Evolutionary conservation across 345 rosid genomes (phyloP).

Genomic region (Firmiana major): DNA sequence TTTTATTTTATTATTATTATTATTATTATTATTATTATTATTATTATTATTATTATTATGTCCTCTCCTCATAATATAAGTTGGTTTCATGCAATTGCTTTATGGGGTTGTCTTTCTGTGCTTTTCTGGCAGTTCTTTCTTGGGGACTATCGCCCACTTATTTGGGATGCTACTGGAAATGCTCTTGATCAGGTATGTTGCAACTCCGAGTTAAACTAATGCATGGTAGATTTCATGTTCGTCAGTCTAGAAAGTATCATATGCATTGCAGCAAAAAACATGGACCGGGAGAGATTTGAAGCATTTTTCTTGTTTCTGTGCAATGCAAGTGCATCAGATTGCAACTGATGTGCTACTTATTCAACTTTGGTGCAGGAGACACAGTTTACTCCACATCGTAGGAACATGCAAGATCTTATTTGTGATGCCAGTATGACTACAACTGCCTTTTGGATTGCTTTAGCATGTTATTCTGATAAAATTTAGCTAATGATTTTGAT

Average conservation of each 20-base stretch:
- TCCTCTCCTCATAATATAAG: constrained; percentile 1
- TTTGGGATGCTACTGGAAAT: constrained; percentile 76
- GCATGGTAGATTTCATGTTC: constrained; percentile 9
- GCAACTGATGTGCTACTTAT: constrained; percentile 14
- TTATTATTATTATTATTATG: not conserved
- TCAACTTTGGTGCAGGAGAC: constrained; percentile 66
- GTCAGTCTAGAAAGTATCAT: constrained; percentile 1
- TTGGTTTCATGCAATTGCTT: constrained; percentile 20
- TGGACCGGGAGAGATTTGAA: not conserved
- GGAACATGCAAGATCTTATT: constrained; percentile 93
- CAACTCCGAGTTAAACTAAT: constrained; percentile 6
- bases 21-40: not conserved
- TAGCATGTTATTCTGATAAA: constrained; percentile 14
- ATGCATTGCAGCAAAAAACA: not conserved
- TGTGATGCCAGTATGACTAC: constrained; percentile 78
- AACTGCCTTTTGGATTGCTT: constrained; percentile 23
- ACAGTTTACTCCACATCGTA: constrained; percentile 74
- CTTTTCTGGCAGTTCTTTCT: constrained; percentile 76
- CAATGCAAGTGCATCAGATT: not conserved
- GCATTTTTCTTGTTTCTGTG: constrained; percentile 2
- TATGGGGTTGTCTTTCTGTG: constrained; percentile 19
- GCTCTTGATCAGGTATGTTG: constrained; percentile 89
- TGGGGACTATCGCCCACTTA: constrained; percentile 96
- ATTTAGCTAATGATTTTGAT: constrained; percentile 16
- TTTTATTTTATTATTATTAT: not conserved